These are phyloP conservation scores for Arctium lappa DNA, from an alignment of 129 eudicot species.

Conservation along the genomic window DNA sequence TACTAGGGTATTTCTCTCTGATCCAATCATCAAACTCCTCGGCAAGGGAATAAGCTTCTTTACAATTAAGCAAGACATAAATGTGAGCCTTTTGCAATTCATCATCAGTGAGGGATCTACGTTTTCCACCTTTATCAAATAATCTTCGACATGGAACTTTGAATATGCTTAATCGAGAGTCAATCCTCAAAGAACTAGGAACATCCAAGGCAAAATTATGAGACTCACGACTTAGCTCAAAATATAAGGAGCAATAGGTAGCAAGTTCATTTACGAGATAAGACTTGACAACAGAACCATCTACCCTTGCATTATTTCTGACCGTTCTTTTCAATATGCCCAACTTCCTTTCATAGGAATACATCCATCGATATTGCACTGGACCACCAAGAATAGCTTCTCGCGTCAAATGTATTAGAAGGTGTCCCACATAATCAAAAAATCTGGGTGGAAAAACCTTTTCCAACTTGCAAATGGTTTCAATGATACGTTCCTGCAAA, in stretches of 20 bases:
- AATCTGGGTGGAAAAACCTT: neutral
- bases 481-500: neutral
- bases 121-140: neutral
- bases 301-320: neutral
- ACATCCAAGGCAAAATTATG: neutral
- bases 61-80: neutral
- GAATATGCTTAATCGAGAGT: neutral
- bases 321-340: neutral
- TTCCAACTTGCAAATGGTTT: neutral
- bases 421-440: slow-evolving; percentile 2
- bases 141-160: neutral
- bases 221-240: neutral
- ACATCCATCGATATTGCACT: slow-evolving; percentile 23
- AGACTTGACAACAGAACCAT: neutral
- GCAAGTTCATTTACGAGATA: neutral
- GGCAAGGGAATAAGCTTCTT: neutral
- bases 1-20: neutral
- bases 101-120: neutral
- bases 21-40: neutral
- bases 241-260: neutral
- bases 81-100: neutral
- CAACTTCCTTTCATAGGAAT: neutral
- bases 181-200: neutral
- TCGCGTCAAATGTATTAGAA: neutral
- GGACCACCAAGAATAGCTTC: slow-evolving; percentile 23